These are phyloP conservation scores for Yamadazyma kanchanaburiensis DNA, from an alignment of 1,139 yeast genomes.

Conservation along the genomic window DNA sequence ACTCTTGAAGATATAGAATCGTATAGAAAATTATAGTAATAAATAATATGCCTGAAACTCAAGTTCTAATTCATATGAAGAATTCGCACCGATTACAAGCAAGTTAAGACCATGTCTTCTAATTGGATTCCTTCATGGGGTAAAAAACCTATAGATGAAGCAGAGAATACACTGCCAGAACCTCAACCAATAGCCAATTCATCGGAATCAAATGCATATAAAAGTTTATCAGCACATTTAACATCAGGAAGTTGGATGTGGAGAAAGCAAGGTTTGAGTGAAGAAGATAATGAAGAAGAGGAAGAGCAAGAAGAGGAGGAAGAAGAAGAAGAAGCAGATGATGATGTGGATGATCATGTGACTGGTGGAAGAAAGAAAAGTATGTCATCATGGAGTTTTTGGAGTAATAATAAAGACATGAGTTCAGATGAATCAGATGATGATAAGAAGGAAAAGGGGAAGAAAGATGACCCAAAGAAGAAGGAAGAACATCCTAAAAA, in stretches of 20 bases:
- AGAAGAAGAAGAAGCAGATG: conserved; percentile 24
- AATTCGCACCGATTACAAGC: no score
- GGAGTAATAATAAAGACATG: conserved; percentile 19
- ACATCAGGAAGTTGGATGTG: conserved; percentile 11
- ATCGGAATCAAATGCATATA: conserved; percentile 2
- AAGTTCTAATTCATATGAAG: no score
- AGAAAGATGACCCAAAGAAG: conserved; percentile 9
- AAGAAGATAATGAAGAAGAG: conserved; percentile 6
- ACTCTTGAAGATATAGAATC: conserved; percentile 13
- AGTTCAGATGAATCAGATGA: neutral
- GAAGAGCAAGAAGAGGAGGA: conserved; percentile 23
- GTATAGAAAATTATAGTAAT: conserved; percentile 6
- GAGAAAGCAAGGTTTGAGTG: conserved; percentile 8
- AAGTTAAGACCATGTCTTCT: no score
- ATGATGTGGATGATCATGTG: conserved; percentile 34
- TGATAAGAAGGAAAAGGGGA: conserved; percentile 4
- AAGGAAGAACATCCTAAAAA: conserved; percentile 9
- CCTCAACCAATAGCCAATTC: no score
- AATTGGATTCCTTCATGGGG: conserved; percentile 12
- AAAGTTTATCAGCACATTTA: conserved; percentile 10
- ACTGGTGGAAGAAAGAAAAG: conserved; percentile 25
- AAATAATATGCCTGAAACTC: no score
- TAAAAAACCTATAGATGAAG: no score
- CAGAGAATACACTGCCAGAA: no score
- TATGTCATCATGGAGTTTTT: conserved; percentile 33